phyloP scores from a whole-genome alignment of 306 rosid species.

The Trifolium pratense region DNA sequence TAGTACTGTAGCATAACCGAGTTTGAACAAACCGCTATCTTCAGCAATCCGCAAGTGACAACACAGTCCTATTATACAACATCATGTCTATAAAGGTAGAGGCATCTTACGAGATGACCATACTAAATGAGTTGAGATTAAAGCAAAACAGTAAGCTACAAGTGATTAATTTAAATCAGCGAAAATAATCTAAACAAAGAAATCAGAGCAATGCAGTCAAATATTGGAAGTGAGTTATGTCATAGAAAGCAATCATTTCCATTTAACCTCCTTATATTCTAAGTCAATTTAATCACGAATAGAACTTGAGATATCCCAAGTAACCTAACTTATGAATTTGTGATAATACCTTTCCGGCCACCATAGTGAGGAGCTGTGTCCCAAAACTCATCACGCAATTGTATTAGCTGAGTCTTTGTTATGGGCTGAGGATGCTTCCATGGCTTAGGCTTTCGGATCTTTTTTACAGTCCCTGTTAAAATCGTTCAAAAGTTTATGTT shows the following conservation, averaged over 20 bases:
- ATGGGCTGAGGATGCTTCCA: constrained; percentile 99
- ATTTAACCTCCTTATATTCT: constrained; percentile 21
- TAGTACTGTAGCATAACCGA: not conserved
- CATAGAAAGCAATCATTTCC: constrained; percentile 12
- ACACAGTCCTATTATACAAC: constrained; percentile 4
- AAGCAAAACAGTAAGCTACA: constrained; percentile 16
- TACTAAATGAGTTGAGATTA: constrained; percentile 15
- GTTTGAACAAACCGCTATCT: not conserved
- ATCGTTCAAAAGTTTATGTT: constrained; percentile 34
- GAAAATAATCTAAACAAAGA: constrained; percentile 14
- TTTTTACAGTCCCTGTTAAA: constrained; percentile 68
- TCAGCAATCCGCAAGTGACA: not conserved
- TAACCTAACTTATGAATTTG: constrained; percentile 10
- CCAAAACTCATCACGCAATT: constrained; percentile 97
- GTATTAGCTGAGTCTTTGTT: constrained; percentile 84
- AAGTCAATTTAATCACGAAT: constrained; percentile 17
- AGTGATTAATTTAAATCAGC: constrained; percentile 20
- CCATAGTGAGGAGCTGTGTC: constrained; percentile 99
- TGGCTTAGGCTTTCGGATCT: constrained; percentile 92
- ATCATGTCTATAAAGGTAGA: not conserved
- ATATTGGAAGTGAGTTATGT: constrained; percentile 12
- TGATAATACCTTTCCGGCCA: constrained; percentile 81
- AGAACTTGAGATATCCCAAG: constrained; percentile 28
- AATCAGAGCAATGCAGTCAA: constrained; percentile 30
- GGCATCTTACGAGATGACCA: constrained; percentile 4